Conservation (phyloP, 108 stramenopile species). For the Stephanodiscus minutulus region DNA sequence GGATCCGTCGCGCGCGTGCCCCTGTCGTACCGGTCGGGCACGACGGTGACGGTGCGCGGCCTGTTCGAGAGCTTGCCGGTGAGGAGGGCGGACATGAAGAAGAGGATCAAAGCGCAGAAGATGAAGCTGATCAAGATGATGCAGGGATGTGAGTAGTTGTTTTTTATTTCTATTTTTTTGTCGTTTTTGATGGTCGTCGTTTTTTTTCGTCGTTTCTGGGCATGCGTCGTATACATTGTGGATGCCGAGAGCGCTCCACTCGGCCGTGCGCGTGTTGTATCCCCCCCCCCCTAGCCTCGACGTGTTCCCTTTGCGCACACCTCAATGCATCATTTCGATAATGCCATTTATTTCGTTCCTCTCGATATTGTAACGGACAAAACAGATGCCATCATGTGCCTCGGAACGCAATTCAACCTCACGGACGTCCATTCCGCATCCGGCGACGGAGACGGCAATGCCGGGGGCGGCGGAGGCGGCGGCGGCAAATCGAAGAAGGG, state of each 20-base stretch:
- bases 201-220: background rate
- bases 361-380: background rate
- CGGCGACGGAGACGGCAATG: background rate
- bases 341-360: background rate
- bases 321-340: background rate
- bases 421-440: conserved; percentile 55
- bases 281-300: no score
- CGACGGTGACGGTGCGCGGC: conserved; percentile 81
- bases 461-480: background rate
- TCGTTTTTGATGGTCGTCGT: no score
- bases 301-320: background rate
- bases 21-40: conserved; percentile 73
- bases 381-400: conserved; percentile 74
- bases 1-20: conserved; percentile 16
- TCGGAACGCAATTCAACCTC: conserved; percentile 68
- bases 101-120: conserved; percentile 71
- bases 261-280: no score
- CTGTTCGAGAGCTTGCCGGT: conserved; percentile 85
- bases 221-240: no score
- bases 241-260: no score
- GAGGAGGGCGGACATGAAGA: conserved; percentile 70
- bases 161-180: no score
- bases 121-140: conserved; percentile 70
- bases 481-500: conserved; percentile 44
- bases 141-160: conserved; percentile 82